Evolutionary conservation across 2,329 filamentous ascomycete genomes (phyloP).

Genomic region (Phaeomoniella chlamydospora): DNA sequence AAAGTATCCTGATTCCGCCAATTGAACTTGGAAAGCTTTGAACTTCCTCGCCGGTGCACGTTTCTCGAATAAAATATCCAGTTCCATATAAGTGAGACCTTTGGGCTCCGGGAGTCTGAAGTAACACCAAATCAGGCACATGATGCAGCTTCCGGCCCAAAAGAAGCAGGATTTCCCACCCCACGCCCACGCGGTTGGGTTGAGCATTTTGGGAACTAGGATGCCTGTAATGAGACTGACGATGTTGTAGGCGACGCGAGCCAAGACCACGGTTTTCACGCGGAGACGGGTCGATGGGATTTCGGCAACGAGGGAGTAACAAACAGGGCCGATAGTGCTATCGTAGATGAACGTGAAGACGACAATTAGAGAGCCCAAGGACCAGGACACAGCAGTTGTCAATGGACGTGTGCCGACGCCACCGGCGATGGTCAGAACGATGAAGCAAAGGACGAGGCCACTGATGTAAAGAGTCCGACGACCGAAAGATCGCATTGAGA

Average conservation of each 20-base stretch:
- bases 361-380: conserved; percentile 30
- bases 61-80: conserved; percentile 27
- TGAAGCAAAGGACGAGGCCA: conserved; percentile 16
- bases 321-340: conserved; percentile 38
- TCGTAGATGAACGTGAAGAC: conserved; percentile 38
- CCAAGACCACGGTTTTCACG: conserved; percentile 38
- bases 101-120: conserved; percentile 26
- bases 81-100: conserved; percentile 23
- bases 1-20: conserved; percentile 11
- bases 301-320: conserved; percentile 38
- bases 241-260: conserved; percentile 34
- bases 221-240: conserved; percentile 29
- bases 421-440: conserved; percentile 17
- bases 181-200: conserved; percentile 21
- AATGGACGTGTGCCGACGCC: conserved; percentile 24
- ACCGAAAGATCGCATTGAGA: conserved; percentile 18
- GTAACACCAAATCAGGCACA: conserved; percentile 22
- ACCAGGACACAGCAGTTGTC: conserved; percentile 11
- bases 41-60: conserved; percentile 21
- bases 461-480: conserved; percentile 19
- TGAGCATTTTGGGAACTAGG: conserved; percentile 16
- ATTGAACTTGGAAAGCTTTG: conserved; percentile 11
- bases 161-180: conserved; percentile 25
- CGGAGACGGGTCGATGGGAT: conserved; percentile 38
- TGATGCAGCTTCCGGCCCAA: conserved; percentile 20